Base-by-base conservation (phyloP, 192 early-diverging fungal species). In the Kappamyces sp. region DNA sequence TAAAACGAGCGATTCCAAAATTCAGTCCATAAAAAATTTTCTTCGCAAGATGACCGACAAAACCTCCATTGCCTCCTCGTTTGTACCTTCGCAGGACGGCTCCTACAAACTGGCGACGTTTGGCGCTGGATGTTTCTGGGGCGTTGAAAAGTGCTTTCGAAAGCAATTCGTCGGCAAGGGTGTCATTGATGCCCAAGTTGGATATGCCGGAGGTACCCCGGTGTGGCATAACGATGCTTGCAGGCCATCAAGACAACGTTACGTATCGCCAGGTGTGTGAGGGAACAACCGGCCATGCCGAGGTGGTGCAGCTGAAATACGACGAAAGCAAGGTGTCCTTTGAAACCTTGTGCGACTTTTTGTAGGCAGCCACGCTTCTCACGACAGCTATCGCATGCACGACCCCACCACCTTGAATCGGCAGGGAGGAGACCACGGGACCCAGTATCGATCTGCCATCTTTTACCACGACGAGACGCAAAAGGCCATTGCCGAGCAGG, bases 81-180 rank as follows among this genome's bases (percentile, higher is more conserved):
- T 45, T 45, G 12, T 45, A 45, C 43, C 43, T 45, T 45, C 43
- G 12, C 12, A 12, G 12, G 43, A 45, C 22, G 43, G 43, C 12
- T 45, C 43, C 22, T 22, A 22, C 59, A 62, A 62, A 14, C 34
- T 69, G 39, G 90, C 89, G 1, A 94, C 91, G 4, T 91, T 93
- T 77, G 93, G 86, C 40, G 90, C 89, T 4, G 93, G 93, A 43
- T 96, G 93, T 73, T 96, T 96, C 71, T 96, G 93, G 93, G 60
- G 72, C 40, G 61, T 67, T 12, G 68, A 67, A 37, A 67, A 70
- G 49, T 43, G 62, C 8, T 74, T 74, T 45, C 34, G 64, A 38
- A 65, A 57, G 46, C 66, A 74, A 52, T 75, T 61, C 57, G 49
- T 41, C 5, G 67, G 71, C 38, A 36, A 66, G 2, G 74, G 74